Conservation (phyloP, 495 filamentous ascomycete species). For the Astrothelium macrocarpum region DNA sequence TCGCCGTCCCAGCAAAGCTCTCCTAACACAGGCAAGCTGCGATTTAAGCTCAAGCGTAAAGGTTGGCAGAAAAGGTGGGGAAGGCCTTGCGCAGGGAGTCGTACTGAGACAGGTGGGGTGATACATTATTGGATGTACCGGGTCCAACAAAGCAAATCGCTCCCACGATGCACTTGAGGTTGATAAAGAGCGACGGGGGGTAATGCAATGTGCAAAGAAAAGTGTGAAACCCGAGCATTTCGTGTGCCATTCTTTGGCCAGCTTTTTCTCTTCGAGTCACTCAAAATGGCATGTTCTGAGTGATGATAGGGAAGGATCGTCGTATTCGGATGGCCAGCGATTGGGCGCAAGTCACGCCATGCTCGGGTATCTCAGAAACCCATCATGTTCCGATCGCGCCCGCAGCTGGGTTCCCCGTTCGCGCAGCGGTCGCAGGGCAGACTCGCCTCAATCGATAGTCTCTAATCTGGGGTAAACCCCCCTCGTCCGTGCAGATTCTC, state of each 20-base stretch:
- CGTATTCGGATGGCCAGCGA: neutral
- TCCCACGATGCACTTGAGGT: too few relatives aligned
- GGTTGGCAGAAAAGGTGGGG: neutral
- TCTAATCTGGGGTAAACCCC: neutral
- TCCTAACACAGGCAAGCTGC: neutral
- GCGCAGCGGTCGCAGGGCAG: neutral
- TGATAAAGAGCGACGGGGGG: neutral
- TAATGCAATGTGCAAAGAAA: neutral
- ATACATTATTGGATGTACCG: neutral
- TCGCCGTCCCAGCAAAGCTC: neutral
- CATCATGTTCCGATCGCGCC: slow-evolving; percentile 2
- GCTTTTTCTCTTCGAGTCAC: neutral
- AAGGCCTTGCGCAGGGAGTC: neutral
- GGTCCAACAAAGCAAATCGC: too few relatives aligned
- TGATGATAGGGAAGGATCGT: neutral
- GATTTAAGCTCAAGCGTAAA: neutral
- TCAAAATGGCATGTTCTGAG: neutral
- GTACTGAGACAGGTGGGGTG: neutral
- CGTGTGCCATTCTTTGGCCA: neutral
- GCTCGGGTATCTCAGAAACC: slow-evolving; percentile 1
- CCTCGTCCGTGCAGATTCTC: neutral
- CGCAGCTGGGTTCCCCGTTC: neutral
- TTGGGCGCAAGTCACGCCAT: neutral
- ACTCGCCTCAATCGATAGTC: neutral
- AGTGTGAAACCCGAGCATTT: neutral